Base-by-base conservation (phyloP, 352 stramenopile species). In the Globisporangium spiculum region DNA sequence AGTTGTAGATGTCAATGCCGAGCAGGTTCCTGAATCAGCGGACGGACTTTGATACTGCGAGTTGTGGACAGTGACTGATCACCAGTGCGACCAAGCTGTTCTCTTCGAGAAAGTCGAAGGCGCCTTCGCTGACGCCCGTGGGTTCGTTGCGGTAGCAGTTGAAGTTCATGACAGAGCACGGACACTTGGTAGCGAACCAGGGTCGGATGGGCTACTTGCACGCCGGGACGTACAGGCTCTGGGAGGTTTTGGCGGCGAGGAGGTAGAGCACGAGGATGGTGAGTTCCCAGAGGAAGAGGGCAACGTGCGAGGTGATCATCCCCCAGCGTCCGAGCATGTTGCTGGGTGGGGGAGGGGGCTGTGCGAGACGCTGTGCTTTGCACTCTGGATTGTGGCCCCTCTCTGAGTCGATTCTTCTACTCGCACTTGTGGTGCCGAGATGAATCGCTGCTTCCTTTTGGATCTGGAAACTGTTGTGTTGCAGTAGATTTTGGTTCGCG, bases 1-100 rank as follows among this genome's bases (percentile, higher is more conserved):
- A 79, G 55, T 89, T 89, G 70, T 72, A 89, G 18, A 88, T 76
- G 24, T 88, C 79, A 60, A 88, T 57, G 3, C 81, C 76, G 18
- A 88, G 68, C 9, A 90, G 30, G 16, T 85, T 80, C 4, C 50
- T 54, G 52, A 88, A 83, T 18, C 67, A 44, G 0, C 52, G 69
- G 32, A 86, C 73, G 0, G 63, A 62, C 27, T 56, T 30, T 0
- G 81, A 76, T 34, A 90, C 69, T 3, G 30, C 26, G n/a, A 90
- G 75, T 0, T 41, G 54, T 7, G 75, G 67, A 57, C 81, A 90
- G 61, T 90, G 81, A 32, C 67, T 73, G 41, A 88, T 79, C 12
- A 88, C 71, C 22, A 88, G 57, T 4, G 66, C 74, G 0, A 64
- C 64, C 27, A 83, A 56, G 27, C 68, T 77, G 55, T 52, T 9